Conservation (phyloP, 2,329 filamentous ascomycete species). For the Penicillium sp. region DNA sequence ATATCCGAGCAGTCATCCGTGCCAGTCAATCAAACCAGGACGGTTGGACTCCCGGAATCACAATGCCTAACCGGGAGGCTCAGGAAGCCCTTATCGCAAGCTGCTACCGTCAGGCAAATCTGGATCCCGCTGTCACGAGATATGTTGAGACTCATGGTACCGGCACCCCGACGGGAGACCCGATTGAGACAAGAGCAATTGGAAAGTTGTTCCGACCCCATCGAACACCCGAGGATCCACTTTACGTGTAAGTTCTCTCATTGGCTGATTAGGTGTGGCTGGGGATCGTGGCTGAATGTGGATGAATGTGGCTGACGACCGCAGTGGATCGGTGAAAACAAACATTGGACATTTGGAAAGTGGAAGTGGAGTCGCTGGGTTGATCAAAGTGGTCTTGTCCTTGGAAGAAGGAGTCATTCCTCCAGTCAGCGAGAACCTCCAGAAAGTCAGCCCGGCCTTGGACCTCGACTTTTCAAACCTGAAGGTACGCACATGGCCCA, state of each 20-base stretch:
- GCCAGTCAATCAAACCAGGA: conserved; percentile 17
- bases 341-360: not conserved
- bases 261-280: not conserved
- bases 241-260: conserved; percentile 7
- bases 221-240: conserved; percentile 7
- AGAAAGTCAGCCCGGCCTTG: not conserved
- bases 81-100: not conserved
- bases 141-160: conserved; percentile 24
- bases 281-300: not conserved
- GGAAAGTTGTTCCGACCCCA: not conserved
- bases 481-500: not conserved
- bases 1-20: conserved; percentile 4
- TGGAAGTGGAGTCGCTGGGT: not conserved
- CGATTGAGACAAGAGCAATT: conserved; percentile 14
- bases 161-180: conserved; percentile 19
- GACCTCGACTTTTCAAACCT: not conserved
- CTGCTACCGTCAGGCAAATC: not conserved
- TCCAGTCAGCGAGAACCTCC: not conserved
- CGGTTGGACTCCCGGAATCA: conserved; percentile 14
- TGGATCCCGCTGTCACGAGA: conserved; percentile 5
- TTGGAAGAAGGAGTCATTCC: not conserved
- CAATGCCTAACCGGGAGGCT: conserved; percentile 3
- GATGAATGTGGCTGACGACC: not conserved
- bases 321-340: not conserved
- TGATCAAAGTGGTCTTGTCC: not conserved